Base-by-base conservation (phyloP, 1,284 basidiomycete genomes). In the Ganoderma sinense region DNA sequence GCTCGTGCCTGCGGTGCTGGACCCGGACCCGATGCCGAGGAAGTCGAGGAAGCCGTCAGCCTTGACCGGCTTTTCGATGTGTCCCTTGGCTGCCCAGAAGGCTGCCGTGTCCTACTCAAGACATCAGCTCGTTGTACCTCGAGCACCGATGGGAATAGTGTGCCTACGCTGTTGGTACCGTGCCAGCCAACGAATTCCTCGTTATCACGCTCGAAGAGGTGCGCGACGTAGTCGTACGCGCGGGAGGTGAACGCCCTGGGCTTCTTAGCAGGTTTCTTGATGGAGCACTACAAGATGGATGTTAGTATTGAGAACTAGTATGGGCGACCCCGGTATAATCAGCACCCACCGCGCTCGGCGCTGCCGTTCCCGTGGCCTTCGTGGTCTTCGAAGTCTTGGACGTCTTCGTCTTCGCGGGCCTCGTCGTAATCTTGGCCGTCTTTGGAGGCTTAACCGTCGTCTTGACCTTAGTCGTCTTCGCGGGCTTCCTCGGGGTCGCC, bases 171-270 rank as follows among this genome's bases (percentile, higher is more conserved):
- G 6, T 36, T 36, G 36, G 45, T 48, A 2, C 45, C 45, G 45
- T 48, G 45, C 45, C 45, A 48, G 20, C 45, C 45, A 23, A 48
- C n/a, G 7, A 48, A 48, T 20, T 48, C 45, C 20, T 48, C 45
- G 20, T 23, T 48, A 10, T 60, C 48, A 33, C 62, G 66, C 40
- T 51, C 55, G 39, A 67, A 58, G 40, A 60, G 43, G 48, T 67
- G 48, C 31, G 61, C 58, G 4, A 58, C 40, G 7, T 45, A 67
- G 48, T 62, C 36, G 62, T 60, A 64, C 61, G 29, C 23, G 36
- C 63, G 51, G 1, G 26, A 18, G 36, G 16, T 11, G 45, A 55
- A 43, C 16, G 16, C 13, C 53, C 48, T 29, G 13, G 31, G 7
- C 10, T 36, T 51, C 48, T 64, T 51, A 3, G 20, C 45, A 1